Percentiles rank a stretch among this genome's conserved stretches.
Evolutionary conservation across 1,139 yeast species (phyloP).

Genomic region (Lodderomyces parapsilosis): DNA sequence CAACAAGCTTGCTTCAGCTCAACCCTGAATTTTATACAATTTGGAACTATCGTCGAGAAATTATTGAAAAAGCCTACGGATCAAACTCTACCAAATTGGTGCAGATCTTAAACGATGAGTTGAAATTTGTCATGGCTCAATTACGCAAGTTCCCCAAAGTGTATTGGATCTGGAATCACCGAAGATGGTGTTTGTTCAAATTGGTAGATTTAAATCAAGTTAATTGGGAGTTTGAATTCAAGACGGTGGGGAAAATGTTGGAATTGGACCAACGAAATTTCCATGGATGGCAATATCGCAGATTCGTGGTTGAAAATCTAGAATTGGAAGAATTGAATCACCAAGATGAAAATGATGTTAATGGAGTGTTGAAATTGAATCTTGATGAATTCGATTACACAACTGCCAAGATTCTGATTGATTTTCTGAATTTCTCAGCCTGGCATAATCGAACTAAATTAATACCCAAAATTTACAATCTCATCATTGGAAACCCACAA

Average conservation of each 20-base stretch:
- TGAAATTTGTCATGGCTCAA: slow-evolving; percentile 57
- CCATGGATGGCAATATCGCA: slow-evolving; percentile 95
- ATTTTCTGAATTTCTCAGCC: slow-evolving; percentile 91
- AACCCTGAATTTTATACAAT: slow-evolving; percentile 89
- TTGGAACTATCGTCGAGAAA: slow-evolving; percentile 89
- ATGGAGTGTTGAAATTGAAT: slow-evolving; percentile 25
- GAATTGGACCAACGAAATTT: slow-evolving; percentile 77
- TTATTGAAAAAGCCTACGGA: slow-evolving; percentile 40
- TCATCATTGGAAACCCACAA: slow-evolving; percentile 12
- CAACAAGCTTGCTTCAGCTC: slow-evolving; percentile 52
- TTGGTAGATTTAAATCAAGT: slow-evolving; percentile 45
- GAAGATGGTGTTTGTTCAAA: slow-evolving; percentile 74
- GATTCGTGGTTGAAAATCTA: slow-evolving; percentile 60
- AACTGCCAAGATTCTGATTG: slow-evolving; percentile 70
- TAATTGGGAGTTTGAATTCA: slow-evolving; percentile 70
- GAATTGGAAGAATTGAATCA: slow-evolving; percentile 26
- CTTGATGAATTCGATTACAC: slow-evolving; percentile 72
- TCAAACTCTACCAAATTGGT: slow-evolving; percentile 22
- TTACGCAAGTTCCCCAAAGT: slow-evolving; percentile 77
- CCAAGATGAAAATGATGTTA: slow-evolving; percentile 10
- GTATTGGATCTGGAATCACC: slow-evolving; percentile 96
- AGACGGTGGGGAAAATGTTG: slow-evolving; percentile 65
- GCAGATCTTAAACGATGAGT: slow-evolving; percentile 53
- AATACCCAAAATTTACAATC: slow-evolving; percentile 50
- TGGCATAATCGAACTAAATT: slow-evolving; percentile 89